phyloP scores from a whole-genome alignment of 2,329 filamentous ascomycete species.

The Pyrenophora graminea region DNA sequence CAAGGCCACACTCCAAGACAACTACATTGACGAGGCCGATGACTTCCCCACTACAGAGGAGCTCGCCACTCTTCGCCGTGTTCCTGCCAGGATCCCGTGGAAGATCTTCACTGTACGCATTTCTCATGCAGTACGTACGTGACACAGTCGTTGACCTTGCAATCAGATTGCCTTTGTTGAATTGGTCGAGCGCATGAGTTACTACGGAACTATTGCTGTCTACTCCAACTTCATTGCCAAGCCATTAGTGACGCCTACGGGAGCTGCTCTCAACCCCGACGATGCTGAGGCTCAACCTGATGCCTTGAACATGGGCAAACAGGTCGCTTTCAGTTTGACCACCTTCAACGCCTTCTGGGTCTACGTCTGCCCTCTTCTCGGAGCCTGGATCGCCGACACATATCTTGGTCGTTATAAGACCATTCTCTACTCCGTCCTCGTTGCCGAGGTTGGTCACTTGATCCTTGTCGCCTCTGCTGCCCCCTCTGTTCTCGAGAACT shows the following conservation, averaged over 20 bases:
- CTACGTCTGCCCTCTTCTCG: slow-evolving; percentile 62
- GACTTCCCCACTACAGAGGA: slow-evolving; percentile 43
- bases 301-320: slow-evolving; percentile 60
- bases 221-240: slow-evolving; percentile 47
- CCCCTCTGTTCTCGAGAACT: slow-evolving; percentile 54
- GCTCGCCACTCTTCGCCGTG: slow-evolving; percentile 40
- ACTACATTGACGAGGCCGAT: slow-evolving; percentile 32
- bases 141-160: slow-evolving; percentile 1
- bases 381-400: slow-evolving; percentile 63
- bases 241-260: slow-evolving; percentile 35
- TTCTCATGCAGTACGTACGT: neutral
- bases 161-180: slow-evolving; percentile 45
- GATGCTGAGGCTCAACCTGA: slow-evolving; percentile 48
- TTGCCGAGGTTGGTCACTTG: slow-evolving; percentile 63
- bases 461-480: slow-evolving; percentile 61
- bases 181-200: slow-evolving; percentile 46
- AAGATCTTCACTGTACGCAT: slow-evolving; percentile 30
- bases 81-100: slow-evolving; percentile 42
- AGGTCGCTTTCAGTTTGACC: slow-evolving; percentile 56
- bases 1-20: slow-evolving; percentile 44
- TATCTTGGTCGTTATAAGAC: slow-evolving; percentile 66
- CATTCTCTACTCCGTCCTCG: slow-evolving; percentile 58
- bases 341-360: slow-evolving; percentile 62
- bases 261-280: slow-evolving; percentile 33
- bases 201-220: slow-evolving; percentile 45